Evolutionary conservation across 176 grass and related monocot genomes (phyloP), one percentile per base, ranked within the genome.

Genomic region (Triticum turgidum): DNA sequence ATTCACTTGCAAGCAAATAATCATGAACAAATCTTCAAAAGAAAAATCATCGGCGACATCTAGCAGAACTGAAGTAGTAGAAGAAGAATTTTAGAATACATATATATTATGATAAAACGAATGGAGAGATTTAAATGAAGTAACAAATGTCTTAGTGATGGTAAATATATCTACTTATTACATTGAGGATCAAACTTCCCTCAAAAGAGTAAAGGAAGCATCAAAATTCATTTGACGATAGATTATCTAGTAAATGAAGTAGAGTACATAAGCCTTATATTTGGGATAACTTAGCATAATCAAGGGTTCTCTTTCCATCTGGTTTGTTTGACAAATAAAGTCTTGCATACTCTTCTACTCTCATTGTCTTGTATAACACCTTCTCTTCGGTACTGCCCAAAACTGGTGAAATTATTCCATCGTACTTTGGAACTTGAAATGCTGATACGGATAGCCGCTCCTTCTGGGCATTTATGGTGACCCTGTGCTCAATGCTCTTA

Each of bases 401-500:
- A 17, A 73, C 8, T 0, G 87, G 87, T 65, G 82, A 80, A 42
- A 89, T 18, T 9, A 65, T 20, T 27, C 76, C 87, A 24, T 65
- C 82, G 54, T 65, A 32, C 59, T 72, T 65, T 56, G 82, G 87
- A 12, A 22, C 6, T n/a, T 89, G 54, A 35, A 89, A 89, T 38
- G 81, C 82, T 32, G 85, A 87, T 32, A 88, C 11, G 1, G 91
- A 88, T 63, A 93, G 14, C 37, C 91, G 72, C 82, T 93, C 91
- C 33, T 45, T 61, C 15, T 69, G 30, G 2, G 77, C 22, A 71
- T 86, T 86, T 67, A 93, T 78, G 2, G 77, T 87, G 45, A 85
- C 88, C 59, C 82, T 90, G 2, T 93, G 91, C 59, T 93, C 91
- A 38, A 90, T 76, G 41, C 91, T 93, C 56, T 74, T 90, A 13